These are phyloP conservation scores for Conticribra weissflogii DNA, from an alignment of 108 stramenopile species.

Conservation along the genomic window DNA sequence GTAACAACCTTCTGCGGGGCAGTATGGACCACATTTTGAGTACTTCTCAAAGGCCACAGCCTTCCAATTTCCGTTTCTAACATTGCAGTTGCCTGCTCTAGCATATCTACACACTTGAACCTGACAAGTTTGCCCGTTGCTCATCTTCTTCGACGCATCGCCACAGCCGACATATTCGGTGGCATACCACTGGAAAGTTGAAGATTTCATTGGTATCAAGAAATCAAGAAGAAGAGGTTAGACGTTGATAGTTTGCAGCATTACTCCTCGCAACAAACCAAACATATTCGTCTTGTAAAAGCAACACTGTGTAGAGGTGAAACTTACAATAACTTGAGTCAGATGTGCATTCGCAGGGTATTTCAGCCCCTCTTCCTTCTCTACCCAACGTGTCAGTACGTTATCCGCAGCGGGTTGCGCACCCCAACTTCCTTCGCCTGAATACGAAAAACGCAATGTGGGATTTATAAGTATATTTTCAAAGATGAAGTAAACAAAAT, in stretches of 20 bases:
- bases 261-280: no score
- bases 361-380: conserved; percentile 9
- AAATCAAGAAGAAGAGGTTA: no score
- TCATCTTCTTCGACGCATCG: conserved; percentile 8
- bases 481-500: no score
- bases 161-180: conserved; percentile 46
- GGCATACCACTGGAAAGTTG: no score
- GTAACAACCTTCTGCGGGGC: conserved; percentile 25
- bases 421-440: conserved; percentile 24
- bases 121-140: conserved; percentile 6
- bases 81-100: conserved; percentile 37
- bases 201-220: no score
- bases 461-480: no score
- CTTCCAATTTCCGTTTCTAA: conserved; percentile 39
- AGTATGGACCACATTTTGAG: conserved; percentile 17
- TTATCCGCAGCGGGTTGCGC: conserved; percentile 14
- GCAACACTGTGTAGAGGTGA: no score
- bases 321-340: conserved; percentile 43
- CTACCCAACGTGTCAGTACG: conserved; percentile 33
- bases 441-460: no score
- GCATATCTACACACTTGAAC: conserved; percentile 44
- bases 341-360: conserved; percentile 38
- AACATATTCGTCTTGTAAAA: no score
- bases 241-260: no score
- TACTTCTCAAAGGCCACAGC: conserved; percentile 23